phyloP scores from a whole-genome alignment of 2,329 filamentous ascomycete species.

The Beauveria varroae region DNA sequence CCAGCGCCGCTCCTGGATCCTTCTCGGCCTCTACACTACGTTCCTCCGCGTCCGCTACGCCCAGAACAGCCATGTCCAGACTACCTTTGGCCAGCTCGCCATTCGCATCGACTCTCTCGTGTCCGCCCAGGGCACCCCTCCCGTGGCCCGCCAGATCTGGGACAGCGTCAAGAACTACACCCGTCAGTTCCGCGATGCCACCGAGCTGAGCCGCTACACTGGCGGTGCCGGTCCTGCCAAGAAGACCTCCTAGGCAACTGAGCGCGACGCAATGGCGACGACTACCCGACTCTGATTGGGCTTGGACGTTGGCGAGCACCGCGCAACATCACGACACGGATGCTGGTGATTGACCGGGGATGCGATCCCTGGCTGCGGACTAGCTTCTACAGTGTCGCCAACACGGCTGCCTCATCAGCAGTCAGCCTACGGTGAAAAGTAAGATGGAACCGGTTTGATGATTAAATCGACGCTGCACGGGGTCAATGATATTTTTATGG shows the following conservation, averaged over 20 bases:
- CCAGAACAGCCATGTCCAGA: conserved; percentile 91
- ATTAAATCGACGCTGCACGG: not conserved
- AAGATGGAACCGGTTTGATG: conserved; percentile 3
- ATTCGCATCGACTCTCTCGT: conserved; percentile 74
- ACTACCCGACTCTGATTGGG: not conserved
- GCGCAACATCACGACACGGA: not conserved
- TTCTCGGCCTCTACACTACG: conserved; percentile 76
- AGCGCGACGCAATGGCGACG: not conserved
- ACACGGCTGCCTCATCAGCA: not conserved
- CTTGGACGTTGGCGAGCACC: not conserved
- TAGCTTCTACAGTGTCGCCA: not conserved
- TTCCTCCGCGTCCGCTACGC: conserved; percentile 87
- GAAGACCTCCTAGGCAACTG: conserved; percentile 32
- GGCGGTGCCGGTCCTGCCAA: conserved; percentile 46
- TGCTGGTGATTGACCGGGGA: not conserved
- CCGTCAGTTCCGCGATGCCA: conserved; percentile 69
- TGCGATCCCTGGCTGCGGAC: not conserved
- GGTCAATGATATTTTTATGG: not conserved
- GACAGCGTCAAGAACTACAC: conserved; percentile 65
- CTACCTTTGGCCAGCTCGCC: conserved; percentile 63
- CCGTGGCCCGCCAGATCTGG: conserved; percentile 73
- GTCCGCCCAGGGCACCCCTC: conserved; percentile 80
- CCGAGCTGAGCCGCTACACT: conserved; percentile 69
- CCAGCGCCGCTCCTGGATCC: conserved; percentile 83
- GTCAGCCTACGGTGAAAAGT: not conserved